Percentiles rank a stretch among this genome's conserved stretches.
Evolutionary conservation across 2,329 filamentous ascomycete genomes (phyloP).

Genomic region (Neodidymelliopsis sp.): DNA sequence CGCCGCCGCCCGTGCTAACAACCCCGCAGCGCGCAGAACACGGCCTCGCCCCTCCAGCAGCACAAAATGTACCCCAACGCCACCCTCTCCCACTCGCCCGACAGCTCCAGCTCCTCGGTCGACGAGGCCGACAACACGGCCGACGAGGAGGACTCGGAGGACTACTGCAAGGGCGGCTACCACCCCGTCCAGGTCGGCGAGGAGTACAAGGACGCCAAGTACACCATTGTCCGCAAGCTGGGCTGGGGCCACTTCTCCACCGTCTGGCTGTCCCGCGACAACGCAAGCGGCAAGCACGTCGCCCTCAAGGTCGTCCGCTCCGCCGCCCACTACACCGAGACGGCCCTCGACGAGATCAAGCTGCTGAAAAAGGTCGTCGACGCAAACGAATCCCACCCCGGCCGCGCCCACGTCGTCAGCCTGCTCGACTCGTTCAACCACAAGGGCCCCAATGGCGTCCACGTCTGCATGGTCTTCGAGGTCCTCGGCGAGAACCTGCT

Average conservation of each 20-base stretch:
- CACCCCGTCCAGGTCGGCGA: slow-evolving; percentile 95
- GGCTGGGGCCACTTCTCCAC: slow-evolving; percentile 99
- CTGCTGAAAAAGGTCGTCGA: slow-evolving; percentile 95
- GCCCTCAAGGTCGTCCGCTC: slow-evolving; percentile 97
- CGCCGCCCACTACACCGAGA: slow-evolving; percentile 98
- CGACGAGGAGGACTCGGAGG: slow-evolving; percentile 98
- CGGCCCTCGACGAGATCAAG: slow-evolving; percentile 98
- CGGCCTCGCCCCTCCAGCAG: slow-evolving; percentile 55
- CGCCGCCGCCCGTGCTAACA: slow-evolving; percentile 14
- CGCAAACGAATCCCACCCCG: slow-evolving; percentile 92
- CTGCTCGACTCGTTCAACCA: slow-evolving; percentile 97
- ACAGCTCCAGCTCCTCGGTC: slow-evolving; percentile 78
- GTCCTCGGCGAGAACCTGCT: slow-evolving; percentile 94
- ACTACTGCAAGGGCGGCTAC: slow-evolving; percentile 99
- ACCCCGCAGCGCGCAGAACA: slow-evolving; percentile 55
- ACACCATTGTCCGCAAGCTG: slow-evolving; percentile 93
- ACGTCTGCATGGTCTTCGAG: slow-evolving; percentile 99
- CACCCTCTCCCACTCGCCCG: slow-evolving; percentile 75
- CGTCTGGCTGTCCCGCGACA: slow-evolving; percentile 85
- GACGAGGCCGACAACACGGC: slow-evolving; percentile 88
- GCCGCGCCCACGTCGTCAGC: slow-evolving; percentile 93
- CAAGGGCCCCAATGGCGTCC: slow-evolving; percentile 93
- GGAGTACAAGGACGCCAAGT: slow-evolving; percentile 96
- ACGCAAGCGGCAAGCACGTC: slow-evolving; percentile 88
- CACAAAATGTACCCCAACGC: slow-evolving; percentile 60